Base-by-base conservation (phyloP, 306 rosid species). In the Quercus robur region DNA sequence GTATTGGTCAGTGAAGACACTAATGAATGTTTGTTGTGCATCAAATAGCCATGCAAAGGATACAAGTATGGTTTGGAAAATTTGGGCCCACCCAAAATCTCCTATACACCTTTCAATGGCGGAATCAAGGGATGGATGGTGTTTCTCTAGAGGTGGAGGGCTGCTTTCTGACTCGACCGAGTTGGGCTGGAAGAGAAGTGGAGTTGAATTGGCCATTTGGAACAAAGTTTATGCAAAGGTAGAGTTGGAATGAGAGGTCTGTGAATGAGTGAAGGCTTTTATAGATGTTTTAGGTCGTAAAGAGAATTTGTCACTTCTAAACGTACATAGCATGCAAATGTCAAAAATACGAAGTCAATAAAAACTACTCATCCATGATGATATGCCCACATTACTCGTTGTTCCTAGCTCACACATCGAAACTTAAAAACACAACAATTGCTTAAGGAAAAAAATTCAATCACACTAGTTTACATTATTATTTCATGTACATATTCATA, bases 11-110 rank as follows among this genome's bases (percentile, higher is more conserved):
- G 91, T 82, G 91, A 92, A 88, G 81, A 90, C 83, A 33, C 69
- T 64, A 5, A 90, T 78, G 85, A 92, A 92, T 3, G 87, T 82
- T 67, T 92, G 94, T 58, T 90, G 94, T 2, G 88, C 93, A 31
- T 92, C 91, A 26, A 90, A 92, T 30, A 81, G 9, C 90, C 89
- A 88, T 6, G 93, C 87, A 1, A 83, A 26, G 3, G 94, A 84
- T 20, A 87, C 87, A 1, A 90, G 77, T 33, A 74, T 0, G 15
- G 93, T 86, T 83, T 88, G 91, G 28, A 90, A 56, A 77, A 88
- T 77, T 20, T 92, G 97, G 17, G 56, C 9, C 85, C 83, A 83
- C 1, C 83, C 85, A 75, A 88, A 78, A 2, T 86, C 83, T 21
- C 88, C 88, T 1, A 90, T 56, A 74, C 86, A 84, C 0, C 6